Evolutionary conservation across 768 basidiomycete species (phyloP), one percentile per base, ranked within the genome.

Genomic region (Cantharellus anzutake): DNA sequence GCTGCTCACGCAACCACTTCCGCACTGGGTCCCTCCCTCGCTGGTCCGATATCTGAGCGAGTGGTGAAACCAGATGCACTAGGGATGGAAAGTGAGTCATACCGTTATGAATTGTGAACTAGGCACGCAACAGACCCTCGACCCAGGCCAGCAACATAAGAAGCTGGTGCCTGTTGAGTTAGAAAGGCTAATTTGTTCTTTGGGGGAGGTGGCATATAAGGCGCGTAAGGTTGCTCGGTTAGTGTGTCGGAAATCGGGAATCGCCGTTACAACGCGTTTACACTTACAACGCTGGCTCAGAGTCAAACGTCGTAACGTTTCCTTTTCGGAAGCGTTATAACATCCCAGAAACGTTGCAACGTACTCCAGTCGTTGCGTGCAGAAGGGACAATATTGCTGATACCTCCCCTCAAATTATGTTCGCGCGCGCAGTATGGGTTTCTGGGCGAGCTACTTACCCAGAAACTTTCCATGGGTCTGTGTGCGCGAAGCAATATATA

Each of bases 51-150:
- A 81, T 98, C 96, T 48, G 91, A 94, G 55, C 93, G 85, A 3
- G 94, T 98, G 0, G 94, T 98, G 72, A 97, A 98, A 61, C 92
- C 92, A 52, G 92, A 94, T 56, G 92, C 92, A 72, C 90, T 92
- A 63, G 2, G 4, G 59, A 52, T 59, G 4, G 35, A 11, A 37
- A 11, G 52, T 11, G 51, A 37, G 34, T 61, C 50, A 65, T 64
- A 39, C 41, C 4, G 42, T 16, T 16, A 52, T 38, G 14, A 42
- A 34, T 59, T 37, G 42, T 50, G 41, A 4, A 14, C 41, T 3
- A 3, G 16, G 52, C 58, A 37, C 7, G 11, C 7, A 7, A 73
- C 84, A 61, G 65, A 92, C 86, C 92, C 94, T 76, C 93, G 82
- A 72, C 94, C 93, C 40, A 97, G 83, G 84, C 96, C 96, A 65